phyloP scores from a whole-genome alignment of 2,329 filamentous ascomycete genomes.

The Penicillium fuscoglaucum region DNA sequence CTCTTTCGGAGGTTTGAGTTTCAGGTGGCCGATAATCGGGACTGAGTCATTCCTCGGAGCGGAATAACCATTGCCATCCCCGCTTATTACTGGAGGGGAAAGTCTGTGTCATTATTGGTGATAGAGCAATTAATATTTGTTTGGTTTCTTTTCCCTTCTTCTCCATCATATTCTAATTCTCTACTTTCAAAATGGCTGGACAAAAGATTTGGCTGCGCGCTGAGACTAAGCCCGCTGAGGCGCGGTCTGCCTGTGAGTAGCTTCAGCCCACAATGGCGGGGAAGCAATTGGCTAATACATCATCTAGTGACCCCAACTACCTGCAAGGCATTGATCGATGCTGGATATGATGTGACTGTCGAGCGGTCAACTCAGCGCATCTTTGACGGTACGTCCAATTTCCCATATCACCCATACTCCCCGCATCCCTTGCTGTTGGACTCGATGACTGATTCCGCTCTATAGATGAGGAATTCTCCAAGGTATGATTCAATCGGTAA shows the following conservation, averaged over 20 bases:
- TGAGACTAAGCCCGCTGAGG: slow-evolving; percentile 61
- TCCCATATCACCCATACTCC: background rate
- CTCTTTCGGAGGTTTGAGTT: background rate
- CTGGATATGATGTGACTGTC: slow-evolving; percentile 67
- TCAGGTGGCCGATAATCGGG: slow-evolving; percentile 20
- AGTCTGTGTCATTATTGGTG: slow-evolving; percentile 32
- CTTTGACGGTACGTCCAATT: slow-evolving; percentile 42
- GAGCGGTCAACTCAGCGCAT: slow-evolving; percentile 69
- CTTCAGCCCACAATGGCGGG: slow-evolving; percentile 7
- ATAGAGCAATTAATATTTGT: slow-evolving; percentile 14
- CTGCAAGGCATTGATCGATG: slow-evolving; percentile 64
- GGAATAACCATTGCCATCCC: slow-evolving; percentile 34
- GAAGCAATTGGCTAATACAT: slow-evolving; percentile 6
- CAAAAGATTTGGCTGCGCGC: slow-evolving; percentile 57
- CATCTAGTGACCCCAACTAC: slow-evolving; percentile 50
- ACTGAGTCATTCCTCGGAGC: slow-evolving; percentile 32
- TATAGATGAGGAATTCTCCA: slow-evolving; percentile 38
- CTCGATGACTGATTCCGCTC: slow-evolving; percentile 14
- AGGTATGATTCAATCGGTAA: slow-evolving; percentile 25
- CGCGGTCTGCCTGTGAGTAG: slow-evolving; percentile 51
- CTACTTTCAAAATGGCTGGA: slow-evolving; percentile 30
- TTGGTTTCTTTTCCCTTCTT: slow-evolving; percentile 9
- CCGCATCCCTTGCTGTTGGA: background rate
- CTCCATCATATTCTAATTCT: slow-evolving; percentile 1
- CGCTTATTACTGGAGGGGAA: slow-evolving; percentile 32